Evolutionary conservation across 164 flowering plant genomes (phyloP).

Genomic region (Dillenia suffruticosa): DNA sequence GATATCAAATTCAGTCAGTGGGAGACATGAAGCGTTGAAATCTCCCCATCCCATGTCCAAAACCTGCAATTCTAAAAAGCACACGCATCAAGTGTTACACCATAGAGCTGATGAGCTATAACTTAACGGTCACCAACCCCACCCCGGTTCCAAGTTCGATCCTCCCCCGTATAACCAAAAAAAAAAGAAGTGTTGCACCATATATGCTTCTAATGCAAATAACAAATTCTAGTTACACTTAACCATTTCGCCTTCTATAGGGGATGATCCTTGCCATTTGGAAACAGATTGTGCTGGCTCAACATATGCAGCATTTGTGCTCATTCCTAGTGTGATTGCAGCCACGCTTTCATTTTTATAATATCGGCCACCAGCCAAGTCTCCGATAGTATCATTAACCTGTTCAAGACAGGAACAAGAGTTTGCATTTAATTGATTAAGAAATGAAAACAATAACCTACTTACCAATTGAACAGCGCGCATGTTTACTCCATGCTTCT

Average conservation of each 20-base stretch:
- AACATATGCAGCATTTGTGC: constrained; percentile 55
- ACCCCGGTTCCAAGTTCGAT: too few relatives aligned
- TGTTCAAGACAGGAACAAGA: constrained; percentile 10
- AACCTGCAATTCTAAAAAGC: constrained; percentile 29
- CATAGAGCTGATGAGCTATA: background rate
- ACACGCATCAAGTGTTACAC: background rate
- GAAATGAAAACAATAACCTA: background rate
- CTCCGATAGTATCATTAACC: constrained; percentile 55
- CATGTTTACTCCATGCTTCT: constrained; percentile 40
- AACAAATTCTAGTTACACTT: background rate
- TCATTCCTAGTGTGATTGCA: constrained; percentile 44
- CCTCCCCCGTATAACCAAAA: too few relatives aligned
- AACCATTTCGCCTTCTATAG: constrained; percentile 40
- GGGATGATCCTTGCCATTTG: constrained; percentile 20
- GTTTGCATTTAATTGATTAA: background rate
- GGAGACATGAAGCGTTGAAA: constrained; percentile 45
- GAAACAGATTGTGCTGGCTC: constrained; percentile 27
- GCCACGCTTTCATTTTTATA: constrained; percentile 37
- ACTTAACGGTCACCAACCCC: too few relatives aligned
- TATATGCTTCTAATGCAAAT: background rate
- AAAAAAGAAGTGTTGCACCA: background rate
- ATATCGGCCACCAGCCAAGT: constrained; percentile 58
- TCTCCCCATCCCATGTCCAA: constrained; percentile 56
- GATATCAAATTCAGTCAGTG: constrained; percentile 49
- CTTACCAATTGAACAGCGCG: constrained; percentile 34